These are phyloP conservation scores for Petunia hybrid DNA, from an alignment of 305 asterid species.

Conservation along the genomic window DNA sequence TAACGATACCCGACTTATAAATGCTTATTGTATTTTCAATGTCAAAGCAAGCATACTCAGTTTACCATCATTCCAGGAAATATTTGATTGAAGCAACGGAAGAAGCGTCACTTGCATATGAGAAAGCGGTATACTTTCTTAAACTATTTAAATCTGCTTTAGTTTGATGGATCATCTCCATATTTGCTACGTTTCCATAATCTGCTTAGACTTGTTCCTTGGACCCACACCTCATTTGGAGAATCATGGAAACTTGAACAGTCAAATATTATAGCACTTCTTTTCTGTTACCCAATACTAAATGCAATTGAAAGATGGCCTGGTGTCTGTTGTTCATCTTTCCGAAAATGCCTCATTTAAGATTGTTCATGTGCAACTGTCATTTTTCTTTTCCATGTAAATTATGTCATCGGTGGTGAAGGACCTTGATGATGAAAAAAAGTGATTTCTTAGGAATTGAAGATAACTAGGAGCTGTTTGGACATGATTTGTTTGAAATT, in stretches of 20 bases:
- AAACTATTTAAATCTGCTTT: constrained; percentile 7
- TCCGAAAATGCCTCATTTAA: background rate
- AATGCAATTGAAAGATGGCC: background rate
- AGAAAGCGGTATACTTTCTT: constrained; percentile 76
- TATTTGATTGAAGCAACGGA: constrained; percentile 91
- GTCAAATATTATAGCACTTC: background rate
- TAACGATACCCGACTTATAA: constrained; percentile 37
- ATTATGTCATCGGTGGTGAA: constrained; percentile 18
- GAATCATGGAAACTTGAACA: background rate
- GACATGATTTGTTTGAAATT: too few species aligned
- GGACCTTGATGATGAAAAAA: constrained; percentile 2
- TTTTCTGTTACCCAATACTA: background rate
- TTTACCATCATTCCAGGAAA: constrained; percentile 58
- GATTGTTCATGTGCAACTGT: background rate
- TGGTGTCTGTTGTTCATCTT: background rate
- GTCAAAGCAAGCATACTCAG: constrained; percentile 21
- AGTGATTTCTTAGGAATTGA: constrained; percentile 9
- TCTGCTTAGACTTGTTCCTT: background rate
- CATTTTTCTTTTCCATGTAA: constrained; percentile 1
- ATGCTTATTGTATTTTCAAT: background rate
- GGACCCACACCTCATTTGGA: background rate
- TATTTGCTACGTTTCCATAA: background rate
- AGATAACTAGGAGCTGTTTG: background rate
- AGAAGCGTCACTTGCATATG: constrained; percentile 94
- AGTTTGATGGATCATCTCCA: background rate